Conservation (phyloP, 371 early-diverging fungal genomes). For the Mortierella sp. region DNA sequence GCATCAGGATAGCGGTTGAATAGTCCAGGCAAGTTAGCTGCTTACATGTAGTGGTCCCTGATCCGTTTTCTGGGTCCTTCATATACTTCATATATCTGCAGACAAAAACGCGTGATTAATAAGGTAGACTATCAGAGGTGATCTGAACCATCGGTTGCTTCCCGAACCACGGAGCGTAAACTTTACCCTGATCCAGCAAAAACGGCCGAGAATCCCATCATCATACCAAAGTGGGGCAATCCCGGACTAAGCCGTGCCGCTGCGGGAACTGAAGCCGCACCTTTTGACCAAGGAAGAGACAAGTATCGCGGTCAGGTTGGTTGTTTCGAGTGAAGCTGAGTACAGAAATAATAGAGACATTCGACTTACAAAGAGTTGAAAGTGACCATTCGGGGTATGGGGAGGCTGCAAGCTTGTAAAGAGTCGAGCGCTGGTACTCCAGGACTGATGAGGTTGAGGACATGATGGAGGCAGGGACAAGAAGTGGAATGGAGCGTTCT, state of each 20-base stretch:
- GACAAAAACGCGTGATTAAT: neutral
- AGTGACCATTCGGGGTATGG: slow-evolving; percentile 52
- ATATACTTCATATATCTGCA: slow-evolving; percentile 46
- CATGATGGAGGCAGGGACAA: slow-evolving; percentile 5
- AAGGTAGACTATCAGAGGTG: too few relatives aligned
- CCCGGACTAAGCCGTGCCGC: slow-evolving; percentile 25
- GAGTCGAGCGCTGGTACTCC: slow-evolving; percentile 30
- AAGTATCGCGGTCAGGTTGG: too few relatives aligned
- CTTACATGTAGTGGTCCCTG: slow-evolving; percentile 51
- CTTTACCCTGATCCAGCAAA: slow-evolving; percentile 43
- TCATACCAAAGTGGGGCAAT: slow-evolving; percentile 43
- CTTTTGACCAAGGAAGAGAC: slow-evolving; percentile 3
- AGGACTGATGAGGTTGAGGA: slow-evolving; percentile 11
- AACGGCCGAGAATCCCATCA: slow-evolving; percentile 49
- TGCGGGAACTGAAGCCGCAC: slow-evolving; percentile 30
- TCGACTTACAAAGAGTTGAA: slow-evolving; percentile 43
- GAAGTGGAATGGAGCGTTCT: neutral
- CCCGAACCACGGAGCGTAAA: too few relatives aligned
- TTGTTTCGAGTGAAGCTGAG: too few relatives aligned
- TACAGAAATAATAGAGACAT: too few relatives aligned
- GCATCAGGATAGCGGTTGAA: too few relatives aligned
- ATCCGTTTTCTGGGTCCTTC: slow-evolving; percentile 47
- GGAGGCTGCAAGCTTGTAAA: slow-evolving; percentile 30
- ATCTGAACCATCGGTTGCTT: too few relatives aligned
- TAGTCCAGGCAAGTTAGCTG: too few relatives aligned